Evolutionary conservation across 208 protist genomes (phyloP), one percentile per base, ranked within the genome.

Genomic region (Leishmania aethiopica): DNA sequence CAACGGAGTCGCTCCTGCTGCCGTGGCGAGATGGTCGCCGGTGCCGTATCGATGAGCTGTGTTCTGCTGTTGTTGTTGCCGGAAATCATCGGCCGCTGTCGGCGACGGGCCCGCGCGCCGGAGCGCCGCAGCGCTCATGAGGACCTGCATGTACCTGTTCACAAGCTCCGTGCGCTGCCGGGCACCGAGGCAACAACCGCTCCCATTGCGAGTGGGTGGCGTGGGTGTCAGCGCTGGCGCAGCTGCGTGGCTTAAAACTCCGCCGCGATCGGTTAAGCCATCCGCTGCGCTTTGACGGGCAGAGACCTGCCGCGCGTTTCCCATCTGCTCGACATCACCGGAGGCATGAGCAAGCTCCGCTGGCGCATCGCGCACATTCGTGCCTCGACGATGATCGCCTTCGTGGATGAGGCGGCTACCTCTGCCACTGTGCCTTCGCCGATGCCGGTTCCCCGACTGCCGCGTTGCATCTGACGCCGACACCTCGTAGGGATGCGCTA

Each of bases 101-200:
- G 32, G 73, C 0, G 60, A 47, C 6, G 25, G 25, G 15, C 64
- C 75, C 5, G 72, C 45, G 28, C 55, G n/a, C 13, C 67, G 64
- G 7, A 49, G 51, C 19, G 25, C 67, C n/a, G 75, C 76, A 40
- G 55, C 45, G 10, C 69, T 60, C 1, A 42, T 22, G 0, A 85
- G 76, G 1, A 10, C 28, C 37, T 85, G 75, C 70, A 85, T 15
- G 57, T 85, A 85, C n/a, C 28, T 57, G 59, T 72, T 85, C 35
- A 85, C 81, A 17, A 75, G 75, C 81, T 75, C 70, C 17, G 81
- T 81, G 35, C 81, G 81, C 57, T 75, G 37, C 35, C 60, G 57
- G 6, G 81, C 81, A 53, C n/a, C 59, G 40, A 47, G 45, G 8
- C 49, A 5, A 32, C 32, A 66, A 8, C 40, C 28, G 19, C 40